Conservation (phyloP, 1,284 basidiomycete species). For the Coniophora puteana region DNA sequence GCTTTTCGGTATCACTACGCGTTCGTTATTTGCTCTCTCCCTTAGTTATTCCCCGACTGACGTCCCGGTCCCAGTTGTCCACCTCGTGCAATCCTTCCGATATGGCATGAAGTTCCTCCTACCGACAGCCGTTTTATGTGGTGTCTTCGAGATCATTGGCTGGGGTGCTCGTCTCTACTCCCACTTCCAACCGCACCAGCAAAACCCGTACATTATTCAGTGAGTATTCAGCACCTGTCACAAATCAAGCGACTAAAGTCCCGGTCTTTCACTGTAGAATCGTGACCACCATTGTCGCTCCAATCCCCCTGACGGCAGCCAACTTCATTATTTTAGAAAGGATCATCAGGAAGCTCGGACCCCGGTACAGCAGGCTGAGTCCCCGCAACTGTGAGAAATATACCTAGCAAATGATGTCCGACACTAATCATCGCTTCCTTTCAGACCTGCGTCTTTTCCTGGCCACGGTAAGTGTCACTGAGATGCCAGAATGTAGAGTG, state of each 20-base stretch:
- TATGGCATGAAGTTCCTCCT: constrained; percentile 49
- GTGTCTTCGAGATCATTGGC: constrained; percentile 48
- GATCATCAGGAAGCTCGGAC: constrained; percentile 40
- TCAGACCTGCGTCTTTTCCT: too few species aligned
- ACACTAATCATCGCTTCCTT: too few species aligned
- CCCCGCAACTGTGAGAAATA: constrained; percentile 38
- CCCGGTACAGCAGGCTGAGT: constrained; percentile 44
- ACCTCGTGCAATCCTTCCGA: constrained; percentile 39
- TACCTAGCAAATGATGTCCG: too few species aligned
- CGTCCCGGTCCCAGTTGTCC: too few species aligned
- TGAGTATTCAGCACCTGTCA: constrained; percentile 21
- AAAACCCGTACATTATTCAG: constrained; percentile 42
- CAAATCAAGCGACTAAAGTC: constrained; percentile 1
- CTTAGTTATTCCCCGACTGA: too few species aligned
- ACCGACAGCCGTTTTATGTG: constrained; percentile 47
- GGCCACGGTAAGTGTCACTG: too few species aligned
- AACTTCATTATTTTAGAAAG: constrained; percentile 51
- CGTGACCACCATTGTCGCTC: constrained; percentile 42
- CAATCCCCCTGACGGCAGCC: constrained; percentile 51
- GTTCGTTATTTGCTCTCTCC: too few species aligned
- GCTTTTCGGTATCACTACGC: constrained; percentile 36
- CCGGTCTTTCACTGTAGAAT: constrained; percentile 30
- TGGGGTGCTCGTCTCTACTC: constrained; percentile 41
- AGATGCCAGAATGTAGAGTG: too few species aligned
- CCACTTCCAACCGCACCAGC: constrained; percentile 18